Base-by-base conservation (phyloP, 805 yeast genomes). In the Isabelozyma pseudorhagii region DNA sequence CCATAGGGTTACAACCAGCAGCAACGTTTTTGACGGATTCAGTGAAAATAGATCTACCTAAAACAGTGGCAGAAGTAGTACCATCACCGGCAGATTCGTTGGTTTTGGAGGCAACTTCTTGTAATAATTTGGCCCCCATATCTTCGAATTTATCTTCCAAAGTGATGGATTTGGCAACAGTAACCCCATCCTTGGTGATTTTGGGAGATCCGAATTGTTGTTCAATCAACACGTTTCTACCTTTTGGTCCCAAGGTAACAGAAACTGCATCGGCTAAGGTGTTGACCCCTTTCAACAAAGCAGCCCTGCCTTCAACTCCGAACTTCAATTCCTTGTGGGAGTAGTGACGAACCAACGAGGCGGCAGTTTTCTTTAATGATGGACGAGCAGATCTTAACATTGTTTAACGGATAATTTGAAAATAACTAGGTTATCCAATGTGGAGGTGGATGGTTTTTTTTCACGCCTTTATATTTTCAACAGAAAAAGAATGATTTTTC, bases 1-100 rank as follows among this genome's bases (percentile, higher is more conserved):
- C 98, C 94, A 91, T 92, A 62, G 99, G 98, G 79, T 93, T 94
- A 75, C 97, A 92, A 53, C 99, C 99, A 50, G 98, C 97, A 54
- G 98, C 97, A 42, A 94, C 99, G 65, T 90, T 90, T 80, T 90
- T 91, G 53, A 93, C 96, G 29, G 96, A 83, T 74, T 94, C 97
- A 52, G 96, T 85, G 78, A 93, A 89, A 60, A 93, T 93, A 50
- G 97, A 87, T 72, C 96, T 88, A 59, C 97, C 98, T 60, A 93
- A 80, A 48, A 93, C 96, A 45, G 98, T 94, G 60, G 98, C 97
- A 42, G 96, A 87, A 38, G 99, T 93, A 56, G 99, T 93, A 73
- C 99, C 99, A 64, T 93, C 99, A 75, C 99, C 99, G 53, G 98
- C 97, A 61, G 87, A 81, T 72, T 93, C 97, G 72, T 94, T 94